These are phyloP conservation scores for Metroxylon sagu DNA, from an alignment of 176 grass and related monocot species.

Conservation along the genomic window DNA sequence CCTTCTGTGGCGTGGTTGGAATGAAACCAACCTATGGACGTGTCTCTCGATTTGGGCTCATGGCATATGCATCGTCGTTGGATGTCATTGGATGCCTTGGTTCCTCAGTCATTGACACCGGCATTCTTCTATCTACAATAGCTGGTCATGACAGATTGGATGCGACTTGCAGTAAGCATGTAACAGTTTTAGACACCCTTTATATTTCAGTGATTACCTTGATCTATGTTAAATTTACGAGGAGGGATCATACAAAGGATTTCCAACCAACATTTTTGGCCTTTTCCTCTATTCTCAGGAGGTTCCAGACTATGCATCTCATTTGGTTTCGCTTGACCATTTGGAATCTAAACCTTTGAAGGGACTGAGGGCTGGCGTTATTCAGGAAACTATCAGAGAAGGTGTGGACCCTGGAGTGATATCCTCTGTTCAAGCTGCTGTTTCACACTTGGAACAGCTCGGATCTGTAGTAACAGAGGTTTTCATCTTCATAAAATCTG, in stretches of 20 bases:
- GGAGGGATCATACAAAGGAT: no score
- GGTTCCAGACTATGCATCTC: conserved; percentile 72
- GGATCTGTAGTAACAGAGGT: conserved; percentile 78
- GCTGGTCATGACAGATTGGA: conserved; percentile 87
- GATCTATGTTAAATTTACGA: no score
- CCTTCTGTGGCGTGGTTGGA: conserved; percentile 87
- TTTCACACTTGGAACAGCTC: conserved; percentile 72
- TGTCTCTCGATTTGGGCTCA: conserved; percentile 83
- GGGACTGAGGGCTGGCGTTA: conserved; percentile 64
- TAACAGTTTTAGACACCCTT: conserved; percentile 19
- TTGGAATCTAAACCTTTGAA: conserved; percentile 79
- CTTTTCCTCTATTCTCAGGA: conserved; percentile 32
- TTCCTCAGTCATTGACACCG: conserved; percentile 60
- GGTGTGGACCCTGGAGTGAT: conserved; percentile 62
- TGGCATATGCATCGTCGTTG: conserved; percentile 91
- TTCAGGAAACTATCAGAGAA: conserved; percentile 81
- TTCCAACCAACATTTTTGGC: not conserved
- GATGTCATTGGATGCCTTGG: conserved; percentile 87
- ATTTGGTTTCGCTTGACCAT: conserved; percentile 41
- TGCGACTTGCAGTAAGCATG: conserved; percentile 64
- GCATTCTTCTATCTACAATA: conserved; percentile 58
- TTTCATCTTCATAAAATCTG: conserved; percentile 6
- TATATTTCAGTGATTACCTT: no score
- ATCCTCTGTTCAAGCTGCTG: conserved; percentile 66
- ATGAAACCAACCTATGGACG: conserved; percentile 93